phyloP scores from a whole-genome alignment of 2,329 filamentous ascomycete species.

The Canariomyces notabilis region DNA sequence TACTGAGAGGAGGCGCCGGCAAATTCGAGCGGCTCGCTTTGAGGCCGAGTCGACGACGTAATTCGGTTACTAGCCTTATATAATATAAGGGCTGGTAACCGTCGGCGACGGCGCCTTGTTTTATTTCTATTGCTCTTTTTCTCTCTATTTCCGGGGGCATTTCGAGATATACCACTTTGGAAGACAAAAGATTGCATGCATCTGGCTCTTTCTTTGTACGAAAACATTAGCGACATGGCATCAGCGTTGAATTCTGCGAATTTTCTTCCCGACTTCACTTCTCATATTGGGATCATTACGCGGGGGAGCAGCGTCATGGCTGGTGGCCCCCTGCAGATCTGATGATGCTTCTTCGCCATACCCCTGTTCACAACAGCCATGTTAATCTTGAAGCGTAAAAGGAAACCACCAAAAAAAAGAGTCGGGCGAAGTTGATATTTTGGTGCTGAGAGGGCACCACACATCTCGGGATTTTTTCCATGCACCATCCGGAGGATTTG shows the following conservation, averaged over 20 bases:
- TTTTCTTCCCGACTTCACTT: constrained; percentile 14
- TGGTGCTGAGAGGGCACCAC: constrained; percentile 8
- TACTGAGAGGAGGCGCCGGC: constrained; percentile 14
- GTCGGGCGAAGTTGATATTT: constrained; percentile 11
- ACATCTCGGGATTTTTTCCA: constrained; percentile 7
- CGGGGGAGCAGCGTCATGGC: constrained; percentile 14
- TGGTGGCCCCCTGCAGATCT: constrained; percentile 8
- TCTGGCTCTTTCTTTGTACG: constrained; percentile 35
- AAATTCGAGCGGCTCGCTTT: background rate
- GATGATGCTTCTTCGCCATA: constrained; percentile 15
- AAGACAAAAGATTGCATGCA: constrained; percentile 42
- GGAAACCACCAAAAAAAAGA: constrained; percentile 21
- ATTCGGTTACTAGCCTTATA: constrained; percentile 7
- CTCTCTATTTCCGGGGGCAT: constrained; percentile 20
- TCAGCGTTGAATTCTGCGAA: constrained; percentile 41
- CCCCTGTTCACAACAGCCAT: constrained; percentile 20
- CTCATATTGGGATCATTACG: constrained; percentile 11
- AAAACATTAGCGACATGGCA: constrained; percentile 41
- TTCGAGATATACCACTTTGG: constrained; percentile 36
- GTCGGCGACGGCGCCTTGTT: constrained; percentile 2
- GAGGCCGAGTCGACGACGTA: constrained; percentile 6
- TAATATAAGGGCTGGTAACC: no score
- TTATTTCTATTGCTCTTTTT: constrained; percentile 19
- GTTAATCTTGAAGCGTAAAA: constrained; percentile 21
- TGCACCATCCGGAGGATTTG: constrained; percentile 5